Base-by-base conservation (phyloP, 495 filamentous ascomycete species). In the Penicillium flavigenum region DNA sequence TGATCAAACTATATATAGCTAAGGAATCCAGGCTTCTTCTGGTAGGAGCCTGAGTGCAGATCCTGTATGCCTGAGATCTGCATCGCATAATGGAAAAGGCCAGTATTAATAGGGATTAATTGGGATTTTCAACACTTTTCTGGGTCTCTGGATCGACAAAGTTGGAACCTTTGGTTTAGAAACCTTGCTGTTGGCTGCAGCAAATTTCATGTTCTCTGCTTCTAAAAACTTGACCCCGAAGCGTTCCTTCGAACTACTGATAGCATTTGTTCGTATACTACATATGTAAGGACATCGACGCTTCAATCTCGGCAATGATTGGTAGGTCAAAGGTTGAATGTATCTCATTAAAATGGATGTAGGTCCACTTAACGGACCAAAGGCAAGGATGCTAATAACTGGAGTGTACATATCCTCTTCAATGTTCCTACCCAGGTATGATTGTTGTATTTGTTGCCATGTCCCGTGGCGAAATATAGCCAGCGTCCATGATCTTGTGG, bases 181-280 rank as follows among this genome's bases (percentile, higher is more conserved):
- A 43, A 63, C 51, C 9, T 58, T 62, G 49, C 57, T 63, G 49
- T 65, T 62, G 1, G 51, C 55, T 22, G 62, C 55, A 3, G 65
- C 19, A 32, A 62, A 62, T 49, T 47, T 60, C 58, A 64, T 66
- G 24, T 60, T 66, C 19, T 69, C 63, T 17, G 63, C 66, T 31
- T 66, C 63, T 17, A 56, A 27, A 12, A 59, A n/a, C 60, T 63
- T 63, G 43, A 63, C 58, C n/a, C 48, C 58, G 49, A 66, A 66
- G 43, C 44, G 42, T 51, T 63, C 58, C 14, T 48, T 43, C 58
- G 55, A 47, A 66, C 61, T 19, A 66, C 59, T 52, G 45, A 55
- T 51, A 9, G 58, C 46, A 24, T 41, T 56, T 27, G 42, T 49
- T 20, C 52, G 58, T 32, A 47, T 32, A 56, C 64, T 64, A 20